A percentile compares a stretch with the other conserved stretches of the same genome.
phyloP scores from a whole-genome alignment of 2,329 filamentous ascomycete genomes.

The Blumeriella jaapii region DNA sequence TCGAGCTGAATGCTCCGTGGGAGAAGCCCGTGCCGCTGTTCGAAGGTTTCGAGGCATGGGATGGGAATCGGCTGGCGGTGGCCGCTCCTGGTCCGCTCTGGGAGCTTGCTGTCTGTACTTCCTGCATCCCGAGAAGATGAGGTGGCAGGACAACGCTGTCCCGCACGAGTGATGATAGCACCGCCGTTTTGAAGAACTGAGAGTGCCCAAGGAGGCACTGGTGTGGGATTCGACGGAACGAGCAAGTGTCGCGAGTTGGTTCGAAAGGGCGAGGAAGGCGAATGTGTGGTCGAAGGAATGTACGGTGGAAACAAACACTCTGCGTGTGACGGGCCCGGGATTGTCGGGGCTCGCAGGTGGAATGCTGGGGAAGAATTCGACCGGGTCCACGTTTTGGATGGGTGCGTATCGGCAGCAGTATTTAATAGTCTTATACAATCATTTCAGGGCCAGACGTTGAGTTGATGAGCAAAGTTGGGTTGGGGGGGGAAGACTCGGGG shows the following conservation, averaged over 20 bases:
- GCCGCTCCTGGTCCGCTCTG: slow-evolving; percentile 45
- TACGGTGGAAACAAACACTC: too few species aligned
- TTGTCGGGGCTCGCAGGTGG: slow-evolving; percentile 10
- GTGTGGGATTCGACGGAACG: slow-evolving; percentile 14
- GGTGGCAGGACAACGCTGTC: slow-evolving; percentile 75
- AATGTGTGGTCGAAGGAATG: not conserved
- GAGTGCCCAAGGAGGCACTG: slow-evolving; percentile 27
- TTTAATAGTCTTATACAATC: too few species aligned
- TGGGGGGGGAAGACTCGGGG: too few species aligned
- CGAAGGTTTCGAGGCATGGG: slow-evolving; percentile 68
- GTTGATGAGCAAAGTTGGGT: too few species aligned
- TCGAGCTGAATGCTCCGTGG: slow-evolving; percentile 82
- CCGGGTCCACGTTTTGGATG: too few species aligned
- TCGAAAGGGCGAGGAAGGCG: too few species aligned
- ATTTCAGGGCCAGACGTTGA: too few species aligned
- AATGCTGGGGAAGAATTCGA: too few species aligned
- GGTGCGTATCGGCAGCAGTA: too few species aligned
- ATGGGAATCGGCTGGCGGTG: slow-evolving; percentile 49
- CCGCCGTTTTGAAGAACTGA: slow-evolving; percentile 68
- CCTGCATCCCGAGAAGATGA: slow-evolving; percentile 87
- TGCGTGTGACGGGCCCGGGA: too few species aligned
- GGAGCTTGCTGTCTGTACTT: slow-evolving; percentile 55
- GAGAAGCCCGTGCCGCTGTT: slow-evolving; percentile 83
- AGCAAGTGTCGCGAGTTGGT: slow-evolving; percentile 11
- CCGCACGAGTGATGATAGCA: slow-evolving; percentile 65